Evolutionary conservation across 805 yeast species (phyloP).

Genomic region (Zygoascus ofunaensis): DNA sequence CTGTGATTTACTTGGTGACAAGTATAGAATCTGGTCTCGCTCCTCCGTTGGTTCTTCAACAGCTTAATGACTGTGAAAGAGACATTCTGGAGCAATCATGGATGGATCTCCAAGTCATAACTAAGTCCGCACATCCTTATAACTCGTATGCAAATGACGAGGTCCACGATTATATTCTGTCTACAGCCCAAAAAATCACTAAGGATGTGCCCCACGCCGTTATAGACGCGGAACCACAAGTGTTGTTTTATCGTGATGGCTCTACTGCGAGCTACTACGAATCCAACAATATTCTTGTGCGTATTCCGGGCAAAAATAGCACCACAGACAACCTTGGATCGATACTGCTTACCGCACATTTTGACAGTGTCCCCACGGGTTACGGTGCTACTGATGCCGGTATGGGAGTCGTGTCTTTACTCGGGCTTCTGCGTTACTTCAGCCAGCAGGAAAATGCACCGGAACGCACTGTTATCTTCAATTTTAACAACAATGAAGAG

Average conservation of each 20-base stretch:
- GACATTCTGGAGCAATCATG: slow-evolving; percentile 37
- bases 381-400: slow-evolving; percentile 91
- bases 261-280: slow-evolving; percentile 62
- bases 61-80: slow-evolving; percentile 5
- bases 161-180: slow-evolving; percentile 50
- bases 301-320: slow-evolving; percentile 52
- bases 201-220: slow-evolving; percentile 37
- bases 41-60: slow-evolving; percentile 5
- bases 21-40: not conserved
- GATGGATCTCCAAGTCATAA: slow-evolving; percentile 63
- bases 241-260: slow-evolving; percentile 19
- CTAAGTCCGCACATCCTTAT: slow-evolving; percentile 65
- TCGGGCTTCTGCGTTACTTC: slow-evolving; percentile 55
- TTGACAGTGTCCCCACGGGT: slow-evolving; percentile 79
- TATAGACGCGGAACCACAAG: slow-evolving; percentile 24
- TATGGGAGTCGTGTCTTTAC: slow-evolving; percentile 71
- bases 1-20: not conserved
- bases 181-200: slow-evolving; percentile 35
- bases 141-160: slow-evolving; percentile 65
- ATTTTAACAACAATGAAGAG: slow-evolving; percentile 86
- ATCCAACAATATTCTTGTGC: slow-evolving; percentile 69
- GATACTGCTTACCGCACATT: slow-evolving; percentile 73
- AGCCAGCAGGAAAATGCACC: slow-evolving; percentile 41
- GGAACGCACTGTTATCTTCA: slow-evolving; percentile 62
- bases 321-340: slow-evolving; percentile 44